Conservation (phyloP, 2,329 filamentous ascomycete species). For the Boeremia lycopersici region DNA sequence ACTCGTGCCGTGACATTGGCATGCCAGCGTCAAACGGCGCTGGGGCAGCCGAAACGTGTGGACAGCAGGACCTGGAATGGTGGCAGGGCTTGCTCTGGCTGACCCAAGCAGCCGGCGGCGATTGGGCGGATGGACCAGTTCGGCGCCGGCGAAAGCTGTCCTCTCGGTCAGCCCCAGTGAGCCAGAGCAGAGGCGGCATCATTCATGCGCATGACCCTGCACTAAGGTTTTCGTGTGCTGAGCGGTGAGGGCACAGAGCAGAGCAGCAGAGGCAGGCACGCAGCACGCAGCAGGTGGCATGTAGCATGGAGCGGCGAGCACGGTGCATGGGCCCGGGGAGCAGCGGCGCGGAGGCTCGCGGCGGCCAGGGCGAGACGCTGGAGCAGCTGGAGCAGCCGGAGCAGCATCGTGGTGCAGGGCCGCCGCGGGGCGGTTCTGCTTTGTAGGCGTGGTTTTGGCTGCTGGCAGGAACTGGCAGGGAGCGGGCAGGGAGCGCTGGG, state of each 20-base stretch:
- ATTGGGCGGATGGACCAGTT: slow-evolving; percentile 12
- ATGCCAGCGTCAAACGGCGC: slow-evolving; percentile 14
- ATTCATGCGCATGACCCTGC: slow-evolving; percentile 12
- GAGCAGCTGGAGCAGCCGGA: too few species aligned
- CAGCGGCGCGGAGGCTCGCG: too few species aligned
- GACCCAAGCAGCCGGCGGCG: slow-evolving; percentile 14
- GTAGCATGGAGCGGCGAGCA: neutral
- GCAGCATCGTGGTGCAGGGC: too few species aligned
- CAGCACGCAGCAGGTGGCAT: neutral
- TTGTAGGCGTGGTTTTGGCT: too few species aligned
- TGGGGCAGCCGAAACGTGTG: slow-evolving; percentile 5
- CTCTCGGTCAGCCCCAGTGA: slow-evolving; percentile 4
- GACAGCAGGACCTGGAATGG: slow-evolving; percentile 8
- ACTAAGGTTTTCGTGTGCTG: slow-evolving; percentile 9
- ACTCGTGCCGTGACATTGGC: slow-evolving; percentile 5
- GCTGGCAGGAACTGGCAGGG: too few species aligned
- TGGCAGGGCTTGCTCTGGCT: slow-evolving; percentile 17
- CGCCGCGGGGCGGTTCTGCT: too few species aligned
- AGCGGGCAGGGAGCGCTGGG: neutral
- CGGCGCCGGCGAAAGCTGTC: slow-evolving; percentile 12
- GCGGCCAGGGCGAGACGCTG: too few species aligned
- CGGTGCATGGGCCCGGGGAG: too few species aligned
- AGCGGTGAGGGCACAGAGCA: slow-evolving; percentile 14
- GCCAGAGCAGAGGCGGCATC: slow-evolving; percentile 8
- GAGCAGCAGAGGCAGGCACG: neutral